Conservation (phyloP, 1,139 yeast species). For the Yamadazyma mexicana region DNA sequence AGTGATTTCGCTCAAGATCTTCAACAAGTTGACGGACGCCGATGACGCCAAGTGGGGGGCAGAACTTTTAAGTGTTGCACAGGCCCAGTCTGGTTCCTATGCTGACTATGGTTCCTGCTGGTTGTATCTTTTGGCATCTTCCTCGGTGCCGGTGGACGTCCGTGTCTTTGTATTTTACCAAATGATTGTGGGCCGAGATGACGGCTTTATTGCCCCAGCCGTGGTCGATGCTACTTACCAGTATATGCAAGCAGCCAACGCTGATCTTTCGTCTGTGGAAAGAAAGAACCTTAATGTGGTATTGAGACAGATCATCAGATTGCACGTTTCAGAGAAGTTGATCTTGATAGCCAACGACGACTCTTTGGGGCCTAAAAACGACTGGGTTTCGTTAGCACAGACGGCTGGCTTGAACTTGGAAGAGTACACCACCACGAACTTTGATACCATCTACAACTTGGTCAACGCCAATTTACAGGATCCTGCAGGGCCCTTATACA, state of each 20-base stretch:
- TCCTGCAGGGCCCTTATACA: slow-evolving; percentile 21
- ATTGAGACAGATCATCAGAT: slow-evolving; percentile 40
- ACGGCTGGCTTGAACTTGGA: slow-evolving; percentile 64
- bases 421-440: slow-evolving; percentile 42
- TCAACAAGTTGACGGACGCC: slow-evolving; percentile 44
- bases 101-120: slow-evolving; percentile 35
- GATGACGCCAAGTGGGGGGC: slow-evolving; percentile 56
- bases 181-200: slow-evolving; percentile 18
- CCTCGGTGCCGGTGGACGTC: slow-evolving; percentile 30
- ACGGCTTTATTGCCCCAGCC: slow-evolving; percentile 1
- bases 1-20: slow-evolving; percentile 48
- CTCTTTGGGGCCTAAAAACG: slow-evolving; percentile 43
- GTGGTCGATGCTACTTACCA: slow-evolving; percentile 10
- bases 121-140: slow-evolving; percentile 43
- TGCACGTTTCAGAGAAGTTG: slow-evolving; percentile 31
- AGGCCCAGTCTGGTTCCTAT: slow-evolving; percentile 12
- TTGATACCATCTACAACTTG: slow-evolving; percentile 35
- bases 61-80: slow-evolving; percentile 33
- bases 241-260: slow-evolving; percentile 2
- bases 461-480: slow-evolving; percentile 4
- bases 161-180: slow-evolving; percentile 33
- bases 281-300: slow-evolving; percentile 37
- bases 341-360: slow-evolving; percentile 59
- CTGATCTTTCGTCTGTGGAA: slow-evolving; percentile 16
- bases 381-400: slow-evolving; percentile 82